A percentile compares a stretch with the other conserved stretches of the same genome.
phyloP scores from a whole-genome alignment of 257 asterid species.

The Solanum verrucosum region DNA sequence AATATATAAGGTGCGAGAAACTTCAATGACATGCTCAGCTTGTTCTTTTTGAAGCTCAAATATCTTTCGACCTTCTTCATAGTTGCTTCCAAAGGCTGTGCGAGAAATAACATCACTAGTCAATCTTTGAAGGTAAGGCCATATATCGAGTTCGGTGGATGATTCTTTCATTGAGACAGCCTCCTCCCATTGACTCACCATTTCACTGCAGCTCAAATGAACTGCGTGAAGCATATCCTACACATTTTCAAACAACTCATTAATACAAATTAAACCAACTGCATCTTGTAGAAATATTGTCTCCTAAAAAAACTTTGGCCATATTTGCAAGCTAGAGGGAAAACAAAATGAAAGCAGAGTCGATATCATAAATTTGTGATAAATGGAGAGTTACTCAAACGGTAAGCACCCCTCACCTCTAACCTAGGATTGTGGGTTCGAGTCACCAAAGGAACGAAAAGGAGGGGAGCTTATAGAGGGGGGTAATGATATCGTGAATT shows the following conservation, averaged over 20 bases:
- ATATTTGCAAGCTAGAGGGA: not conserved
- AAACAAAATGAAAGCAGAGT: not conserved
- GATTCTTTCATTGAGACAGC: conserved; percentile 5
- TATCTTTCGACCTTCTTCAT: conserved; percentile 39
- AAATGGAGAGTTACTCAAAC: not conserved
- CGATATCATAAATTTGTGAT: not conserved
- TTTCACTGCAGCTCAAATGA: conserved; percentile 20
- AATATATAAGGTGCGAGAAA: conserved; percentile 11
- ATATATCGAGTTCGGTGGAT: conserved; percentile 22
- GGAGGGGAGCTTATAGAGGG: not conserved
- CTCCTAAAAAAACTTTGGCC: not conserved
- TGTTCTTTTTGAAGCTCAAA: conserved; percentile 18
- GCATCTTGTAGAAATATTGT: not conserved
- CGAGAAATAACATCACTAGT: conserved; percentile 33
- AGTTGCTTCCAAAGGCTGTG: conserved; percentile 40
- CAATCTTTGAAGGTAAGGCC: conserved; percentile 34
- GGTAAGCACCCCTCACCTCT: no score
- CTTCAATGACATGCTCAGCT: not conserved
- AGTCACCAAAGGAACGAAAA: not conserved
- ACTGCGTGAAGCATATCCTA: conserved; percentile 39
- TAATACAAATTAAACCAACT: not conserved
- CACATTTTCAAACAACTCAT: not conserved
- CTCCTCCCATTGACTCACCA: conserved; percentile 28
- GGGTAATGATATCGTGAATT: no score
- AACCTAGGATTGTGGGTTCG: not conserved